These are phyloP conservation scores for Aspergillus olivimuriae DNA, from an alignment of 495 filamentous ascomycete genomes.

Conservation along the genomic window DNA sequence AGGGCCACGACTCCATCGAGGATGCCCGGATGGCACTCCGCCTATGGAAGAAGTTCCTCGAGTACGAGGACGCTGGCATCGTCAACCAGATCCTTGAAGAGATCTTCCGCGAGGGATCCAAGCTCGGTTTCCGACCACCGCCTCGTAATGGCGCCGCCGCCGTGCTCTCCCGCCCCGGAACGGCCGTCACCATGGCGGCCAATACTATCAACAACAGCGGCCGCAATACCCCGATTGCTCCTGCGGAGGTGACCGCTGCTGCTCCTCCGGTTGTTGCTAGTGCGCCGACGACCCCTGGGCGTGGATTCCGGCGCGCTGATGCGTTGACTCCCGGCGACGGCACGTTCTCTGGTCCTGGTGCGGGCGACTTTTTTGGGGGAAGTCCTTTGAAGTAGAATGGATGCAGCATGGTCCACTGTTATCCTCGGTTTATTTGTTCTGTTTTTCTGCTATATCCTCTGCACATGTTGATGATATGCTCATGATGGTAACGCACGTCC, in stretches of 20 bases:
- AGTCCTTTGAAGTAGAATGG: constrained; percentile 34
- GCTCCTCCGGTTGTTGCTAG: constrained; percentile 24
- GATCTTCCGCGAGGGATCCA: constrained; percentile 68
- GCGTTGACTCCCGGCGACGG: constrained; percentile 43
- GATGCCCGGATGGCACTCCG: constrained; percentile 85
- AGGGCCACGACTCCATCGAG: constrained; percentile 82
- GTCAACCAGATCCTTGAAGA: constrained; percentile 68
- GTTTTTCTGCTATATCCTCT: neutral
- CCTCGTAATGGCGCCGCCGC: constrained; percentile 29
- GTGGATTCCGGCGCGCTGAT: constrained; percentile 41
- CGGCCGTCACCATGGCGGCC: constrained; percentile 38
- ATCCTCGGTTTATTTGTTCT: neutral
- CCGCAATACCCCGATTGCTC: constrained; percentile 38
- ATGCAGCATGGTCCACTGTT: neutral
- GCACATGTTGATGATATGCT: constrained; percentile 1
- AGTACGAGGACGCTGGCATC: constrained; percentile 80
- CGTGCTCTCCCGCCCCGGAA: constrained; percentile 40
- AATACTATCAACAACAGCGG: constrained; percentile 40
- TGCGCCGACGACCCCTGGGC: constrained; percentile 37
- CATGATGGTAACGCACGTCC: neutral
- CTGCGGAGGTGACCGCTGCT: constrained; percentile 20
- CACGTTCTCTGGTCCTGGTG: constrained; percentile 35
- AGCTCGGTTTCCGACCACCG: constrained; percentile 69
- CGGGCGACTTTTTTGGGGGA: constrained; percentile 37
- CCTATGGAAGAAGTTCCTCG: constrained; percentile 83